These are phyloP conservation scores for Spiraea crenata DNA, from an alignment of 331 rosid genomes.

Conservation along the genomic window DNA sequence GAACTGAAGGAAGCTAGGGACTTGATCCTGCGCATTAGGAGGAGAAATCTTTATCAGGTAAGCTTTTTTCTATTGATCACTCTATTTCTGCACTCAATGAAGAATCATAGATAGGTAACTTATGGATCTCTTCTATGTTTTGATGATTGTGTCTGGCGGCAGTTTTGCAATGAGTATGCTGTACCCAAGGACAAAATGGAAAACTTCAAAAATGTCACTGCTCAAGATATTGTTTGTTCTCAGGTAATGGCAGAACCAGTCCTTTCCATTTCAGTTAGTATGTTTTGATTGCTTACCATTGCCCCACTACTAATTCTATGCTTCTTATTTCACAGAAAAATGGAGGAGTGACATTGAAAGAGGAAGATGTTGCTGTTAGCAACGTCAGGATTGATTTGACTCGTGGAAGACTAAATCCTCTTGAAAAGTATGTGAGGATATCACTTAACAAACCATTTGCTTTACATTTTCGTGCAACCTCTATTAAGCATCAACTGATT, in stretches of 20 bases:
- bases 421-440: conserved; percentile 61
- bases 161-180: conserved; percentile 93
- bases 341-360: conserved; percentile 72
- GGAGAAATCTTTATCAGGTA: conserved; percentile 88
- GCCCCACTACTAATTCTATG: conserved; percentile 14
- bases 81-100: conserved; percentile 9
- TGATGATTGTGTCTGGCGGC: conserved; percentile 22
- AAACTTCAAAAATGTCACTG: conserved; percentile 74
- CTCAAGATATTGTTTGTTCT: conserved; percentile 89
- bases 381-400: conserved; percentile 94
- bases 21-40: conserved; percentile 73
- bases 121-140: not conserved
- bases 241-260: conserved; percentile 40
- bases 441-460: conserved; percentile 15
- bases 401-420: conserved; percentile 84
- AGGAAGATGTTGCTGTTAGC: conserved; percentile 76
- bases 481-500: not conserved
- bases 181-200: conserved; percentile 82
- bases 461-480: not conserved
- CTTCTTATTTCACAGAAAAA: conserved; percentile 50
- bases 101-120: not conserved
- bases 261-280: conserved; percentile 7
- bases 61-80: conserved; percentile 7
- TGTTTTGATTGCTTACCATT: not conserved
- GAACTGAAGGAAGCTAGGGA: conserved; percentile 87